Evolutionary conservation across 345 rosid species (phyloP).

Genomic region (Microcos paniculata): DNA sequence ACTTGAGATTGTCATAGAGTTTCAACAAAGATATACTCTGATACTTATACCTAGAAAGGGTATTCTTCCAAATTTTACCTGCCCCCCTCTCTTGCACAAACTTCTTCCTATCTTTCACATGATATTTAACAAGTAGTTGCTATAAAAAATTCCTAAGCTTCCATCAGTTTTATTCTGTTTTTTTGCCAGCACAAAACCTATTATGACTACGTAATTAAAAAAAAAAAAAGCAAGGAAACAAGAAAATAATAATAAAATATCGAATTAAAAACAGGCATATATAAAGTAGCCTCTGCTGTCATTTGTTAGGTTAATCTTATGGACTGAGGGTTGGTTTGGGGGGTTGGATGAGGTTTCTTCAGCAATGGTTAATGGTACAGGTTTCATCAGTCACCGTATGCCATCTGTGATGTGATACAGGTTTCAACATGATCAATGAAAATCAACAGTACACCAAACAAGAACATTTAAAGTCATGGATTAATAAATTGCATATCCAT

Average conservation of each 20-base stretch:
- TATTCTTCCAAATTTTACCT: neutral
- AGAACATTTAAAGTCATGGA: neutral
- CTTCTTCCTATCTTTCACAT: neutral
- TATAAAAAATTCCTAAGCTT: neutral
- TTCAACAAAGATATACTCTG: neutral
- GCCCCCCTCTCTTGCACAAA: neutral
- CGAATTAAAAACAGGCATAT: neutral
- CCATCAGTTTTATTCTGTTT: neutral
- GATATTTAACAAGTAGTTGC: neutral
- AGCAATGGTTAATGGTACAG: no score
- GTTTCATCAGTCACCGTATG: neutral
- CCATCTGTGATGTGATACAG: neutral
- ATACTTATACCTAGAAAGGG: neutral
- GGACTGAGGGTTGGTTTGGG: neutral
- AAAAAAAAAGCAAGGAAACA: no score
- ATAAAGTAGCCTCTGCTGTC: no score
- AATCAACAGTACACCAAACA: neutral
- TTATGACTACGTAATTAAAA: no score
- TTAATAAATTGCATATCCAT: neutral
- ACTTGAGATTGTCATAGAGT: neutral
- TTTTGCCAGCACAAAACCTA: neutral
- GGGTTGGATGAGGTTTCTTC: neutral
- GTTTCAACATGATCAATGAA: neutral
- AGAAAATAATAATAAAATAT: neutral
- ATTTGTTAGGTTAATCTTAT: neutral